These are phyloP conservation scores for Chiua virens DNA, from an alignment of 768 basidiomycete genomes.

Conservation along the genomic window DNA sequence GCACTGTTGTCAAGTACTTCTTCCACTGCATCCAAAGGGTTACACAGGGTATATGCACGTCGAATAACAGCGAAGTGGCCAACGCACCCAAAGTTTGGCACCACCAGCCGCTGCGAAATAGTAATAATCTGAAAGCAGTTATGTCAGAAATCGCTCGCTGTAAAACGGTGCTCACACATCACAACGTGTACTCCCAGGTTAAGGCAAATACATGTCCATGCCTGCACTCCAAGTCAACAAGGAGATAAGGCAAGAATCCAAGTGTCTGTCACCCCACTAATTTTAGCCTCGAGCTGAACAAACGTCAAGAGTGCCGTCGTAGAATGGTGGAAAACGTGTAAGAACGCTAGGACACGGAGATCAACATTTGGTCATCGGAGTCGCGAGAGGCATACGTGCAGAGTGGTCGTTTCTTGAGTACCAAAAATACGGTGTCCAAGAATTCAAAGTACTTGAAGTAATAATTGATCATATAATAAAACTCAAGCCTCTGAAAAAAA, in stretches of 20 bases:
- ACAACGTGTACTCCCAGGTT: slow-evolving; percentile 91
- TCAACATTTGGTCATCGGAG: neutral
- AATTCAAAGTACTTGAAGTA: slow-evolving; percentile 96
- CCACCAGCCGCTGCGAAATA: slow-evolving; percentile 92
- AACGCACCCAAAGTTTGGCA: slow-evolving; percentile 23
- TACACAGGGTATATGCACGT: neutral
- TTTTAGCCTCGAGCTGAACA: slow-evolving; percentile 85
- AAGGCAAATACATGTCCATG: slow-evolving; percentile 86
- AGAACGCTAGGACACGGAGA: slow-evolving; percentile 60
- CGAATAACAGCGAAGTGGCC: neutral
- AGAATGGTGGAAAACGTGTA: slow-evolving; percentile 97
- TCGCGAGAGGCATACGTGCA: slow-evolving; percentile 47
- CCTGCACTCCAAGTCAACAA: slow-evolving; percentile 43
- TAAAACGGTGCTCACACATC: slow-evolving; percentile 73
- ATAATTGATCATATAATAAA: slow-evolving; percentile 97
- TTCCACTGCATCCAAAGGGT: slow-evolving; percentile 23
- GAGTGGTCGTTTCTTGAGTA: slow-evolving; percentile 95
- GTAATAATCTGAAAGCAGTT: slow-evolving; percentile 77
- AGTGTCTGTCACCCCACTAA: slow-evolving; percentile 63
- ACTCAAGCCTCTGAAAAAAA: slow-evolving; percentile 68
- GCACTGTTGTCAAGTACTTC: slow-evolving; percentile 24
- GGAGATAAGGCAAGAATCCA: neutral
- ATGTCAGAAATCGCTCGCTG: neutral
- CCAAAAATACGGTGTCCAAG: slow-evolving; percentile 92
- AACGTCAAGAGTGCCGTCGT: slow-evolving; percentile 92